These are phyloP conservation scores for Monosporozyma solicola DNA, from an alignment of 805 yeast species.

Conservation along the genomic window DNA sequence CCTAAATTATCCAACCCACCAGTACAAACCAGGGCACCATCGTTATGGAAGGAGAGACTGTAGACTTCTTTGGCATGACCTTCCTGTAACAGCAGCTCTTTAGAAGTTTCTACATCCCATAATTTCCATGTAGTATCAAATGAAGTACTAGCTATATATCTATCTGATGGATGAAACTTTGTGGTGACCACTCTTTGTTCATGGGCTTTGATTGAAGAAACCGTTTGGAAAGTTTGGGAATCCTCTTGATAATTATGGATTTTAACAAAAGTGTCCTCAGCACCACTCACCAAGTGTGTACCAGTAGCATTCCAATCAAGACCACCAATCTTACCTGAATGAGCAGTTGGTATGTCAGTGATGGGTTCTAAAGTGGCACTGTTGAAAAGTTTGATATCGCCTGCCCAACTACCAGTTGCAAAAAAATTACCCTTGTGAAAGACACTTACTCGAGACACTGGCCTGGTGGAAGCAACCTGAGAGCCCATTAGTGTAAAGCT, in stretches of 20 bases:
- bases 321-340: slow-evolving; percentile 61
- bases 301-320: slow-evolving; percentile 50
- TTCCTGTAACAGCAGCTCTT: slow-evolving; percentile 60
- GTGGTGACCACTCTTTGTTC: slow-evolving; percentile 50
- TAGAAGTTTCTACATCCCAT: slow-evolving; percentile 57
- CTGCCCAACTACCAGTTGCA: slow-evolving; percentile 81
- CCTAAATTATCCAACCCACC: slow-evolving; percentile 73
- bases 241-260: slow-evolving; percentile 27
- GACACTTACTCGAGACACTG: slow-evolving; percentile 51
- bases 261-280: slow-evolving; percentile 37
- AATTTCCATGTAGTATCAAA: slow-evolving; percentile 81
- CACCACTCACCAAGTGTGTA: slow-evolving; percentile 34
- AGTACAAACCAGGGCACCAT: slow-evolving; percentile 67
- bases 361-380: slow-evolving; percentile 30
- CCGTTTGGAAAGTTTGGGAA: slow-evolving; percentile 11
- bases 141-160: slow-evolving; percentile 58
- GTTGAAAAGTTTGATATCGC: slow-evolving; percentile 48
- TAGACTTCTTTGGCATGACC: slow-evolving; percentile 77
- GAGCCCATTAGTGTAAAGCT: slow-evolving; percentile 48
- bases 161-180: slow-evolving; percentile 56
- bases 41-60: slow-evolving; percentile 54
- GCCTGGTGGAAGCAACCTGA: slow-evolving; percentile 60
- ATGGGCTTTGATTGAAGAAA: slow-evolving; percentile 35
- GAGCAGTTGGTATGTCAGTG: slow-evolving; percentile 12
- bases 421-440: slow-evolving; percentile 28